Percentiles rank a stretch among this genome's conserved stretches.
Conservation (phyloP, 371 early-diverging fungal species). For the Phascolomyces articulosus region DNA sequence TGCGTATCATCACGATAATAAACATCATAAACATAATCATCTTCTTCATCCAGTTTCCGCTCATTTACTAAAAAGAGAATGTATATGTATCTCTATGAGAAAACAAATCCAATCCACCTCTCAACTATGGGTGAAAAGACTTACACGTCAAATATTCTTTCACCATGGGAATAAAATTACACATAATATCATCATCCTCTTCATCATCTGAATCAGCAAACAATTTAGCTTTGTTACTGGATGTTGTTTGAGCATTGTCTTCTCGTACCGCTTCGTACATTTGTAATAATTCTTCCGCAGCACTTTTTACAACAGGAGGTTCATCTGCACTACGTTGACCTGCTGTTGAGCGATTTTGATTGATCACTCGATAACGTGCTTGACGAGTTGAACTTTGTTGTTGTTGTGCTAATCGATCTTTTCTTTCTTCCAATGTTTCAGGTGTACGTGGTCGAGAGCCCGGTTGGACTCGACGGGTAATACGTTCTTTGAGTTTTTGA, state of each 20-base stretch:
- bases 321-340: constrained; percentile 21
- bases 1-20: constrained; percentile 56
- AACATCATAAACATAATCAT: constrained; percentile 64
- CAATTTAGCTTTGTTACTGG: constrained; percentile 15
- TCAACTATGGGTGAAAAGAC: not conserved
- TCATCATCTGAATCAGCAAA: constrained; percentile 41
- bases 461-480: constrained; percentile 49
- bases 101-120: not conserved
- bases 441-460: constrained; percentile 44
- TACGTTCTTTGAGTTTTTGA: constrained; percentile 58
- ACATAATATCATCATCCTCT: constrained; percentile 63
- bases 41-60: constrained; percentile 40
- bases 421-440: constrained; percentile 30
- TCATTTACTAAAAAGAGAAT: constrained; percentile 32
- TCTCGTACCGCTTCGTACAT: constrained; percentile 75
- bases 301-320: constrained; percentile 17
- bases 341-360: constrained; percentile 42
- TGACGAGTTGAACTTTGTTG: constrained; percentile 45
- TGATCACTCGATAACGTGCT: constrained; percentile 64
- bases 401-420: constrained; percentile 37
- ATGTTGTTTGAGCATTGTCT: constrained; percentile 39
- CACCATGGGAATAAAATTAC: constrained; percentile 77
- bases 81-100: too few relatives aligned
- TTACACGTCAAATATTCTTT: constrained; percentile 69
- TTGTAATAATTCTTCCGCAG: constrained; percentile 46